Percentiles rank a stretch among this genome's conserved stretches.
phyloP scores from a whole-genome alignment of 2,329 filamentous ascomycete species.

The Seiridium unicorne region DNA sequence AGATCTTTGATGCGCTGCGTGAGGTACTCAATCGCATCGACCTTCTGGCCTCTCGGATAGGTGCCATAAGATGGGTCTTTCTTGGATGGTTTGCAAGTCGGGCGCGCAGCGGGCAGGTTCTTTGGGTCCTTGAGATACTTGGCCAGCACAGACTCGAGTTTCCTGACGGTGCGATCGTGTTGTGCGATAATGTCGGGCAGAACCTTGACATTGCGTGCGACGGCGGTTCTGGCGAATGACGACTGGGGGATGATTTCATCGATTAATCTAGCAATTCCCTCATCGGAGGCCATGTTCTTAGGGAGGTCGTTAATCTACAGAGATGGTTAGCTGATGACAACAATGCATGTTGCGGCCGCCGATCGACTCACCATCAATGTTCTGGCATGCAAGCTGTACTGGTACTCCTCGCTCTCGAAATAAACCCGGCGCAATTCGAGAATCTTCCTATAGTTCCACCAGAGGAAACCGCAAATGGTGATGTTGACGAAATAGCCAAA shows the following conservation, averaged over 20 bases:
- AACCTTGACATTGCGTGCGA: constrained; percentile 90
- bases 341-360: too few relatives aligned
- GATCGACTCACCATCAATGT: constrained; percentile 57
- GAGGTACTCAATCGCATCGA: constrained; percentile 93
- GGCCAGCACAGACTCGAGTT: constrained; percentile 79
- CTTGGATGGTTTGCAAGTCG: constrained; percentile 63
- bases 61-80: constrained; percentile 63
- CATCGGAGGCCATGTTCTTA: constrained; percentile 72
- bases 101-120: constrained; percentile 72
- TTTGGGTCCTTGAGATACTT: constrained; percentile 89
- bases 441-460: constrained; percentile 84
- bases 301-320: constrained; percentile 81
- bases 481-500: constrained; percentile 67
- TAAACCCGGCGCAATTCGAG: constrained; percentile 70
- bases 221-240: constrained; percentile 74
- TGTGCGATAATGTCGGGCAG: constrained; percentile 82
- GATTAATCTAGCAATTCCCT: constrained; percentile 81
- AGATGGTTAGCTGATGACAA: constrained; percentile 31
- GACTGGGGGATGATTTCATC: constrained; percentile 77
- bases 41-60: constrained; percentile 67
- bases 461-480: constrained; percentile 78
- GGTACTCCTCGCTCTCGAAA: constrained; percentile 84
- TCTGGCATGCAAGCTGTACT: constrained; percentile 77
- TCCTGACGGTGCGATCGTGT: constrained; percentile 76
- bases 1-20: constrained; percentile 81